phyloP scores from a whole-genome alignment of 257 asterid species.

The Solanum gracilifrons region DNA sequence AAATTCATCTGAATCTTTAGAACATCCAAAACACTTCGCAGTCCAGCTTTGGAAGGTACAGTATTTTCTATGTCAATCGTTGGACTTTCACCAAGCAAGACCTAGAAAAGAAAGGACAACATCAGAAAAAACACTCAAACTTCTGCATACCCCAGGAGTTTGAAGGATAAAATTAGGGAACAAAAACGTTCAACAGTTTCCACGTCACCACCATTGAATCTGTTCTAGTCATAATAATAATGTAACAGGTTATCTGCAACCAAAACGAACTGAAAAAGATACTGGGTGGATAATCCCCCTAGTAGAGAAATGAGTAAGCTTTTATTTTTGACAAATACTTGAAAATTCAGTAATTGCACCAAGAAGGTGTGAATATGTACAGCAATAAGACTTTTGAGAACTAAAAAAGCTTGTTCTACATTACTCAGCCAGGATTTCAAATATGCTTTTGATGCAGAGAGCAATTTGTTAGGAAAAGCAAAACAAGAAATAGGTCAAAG shows the following conservation, averaged over 20 bases:
- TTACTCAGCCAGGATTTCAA: not conserved
- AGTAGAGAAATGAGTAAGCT: not conserved
- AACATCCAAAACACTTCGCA: constrained; percentile 65
- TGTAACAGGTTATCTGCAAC: not conserved
- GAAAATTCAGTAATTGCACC: not conserved
- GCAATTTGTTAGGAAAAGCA: not conserved
- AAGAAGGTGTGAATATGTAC: not conserved
- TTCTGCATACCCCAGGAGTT: not conserved
- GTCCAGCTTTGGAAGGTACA: constrained; percentile 62
- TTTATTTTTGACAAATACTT: not conserved
- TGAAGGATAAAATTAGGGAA: not conserved
- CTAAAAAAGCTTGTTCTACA: not conserved
- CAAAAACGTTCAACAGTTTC: not conserved
- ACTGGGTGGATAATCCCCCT: not conserved
- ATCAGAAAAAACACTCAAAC: constrained; percentile 8
- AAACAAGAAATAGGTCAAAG: not conserved
- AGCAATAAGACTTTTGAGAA: not conserved
- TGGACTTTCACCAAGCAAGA: constrained; percentile 71
- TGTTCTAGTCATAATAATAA: not conserved
- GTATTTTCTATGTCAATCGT: constrained; percentile 23
- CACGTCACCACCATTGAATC: not conserved
- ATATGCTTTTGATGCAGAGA: not conserved
- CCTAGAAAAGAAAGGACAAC: constrained; percentile 39
- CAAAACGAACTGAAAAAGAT: not conserved
- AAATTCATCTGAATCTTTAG: constrained; percentile 55